These are phyloP conservation scores for Serendipita sp. DNA, from an alignment of 768 basidiomycete genomes.

Conservation along the genomic window DNA sequence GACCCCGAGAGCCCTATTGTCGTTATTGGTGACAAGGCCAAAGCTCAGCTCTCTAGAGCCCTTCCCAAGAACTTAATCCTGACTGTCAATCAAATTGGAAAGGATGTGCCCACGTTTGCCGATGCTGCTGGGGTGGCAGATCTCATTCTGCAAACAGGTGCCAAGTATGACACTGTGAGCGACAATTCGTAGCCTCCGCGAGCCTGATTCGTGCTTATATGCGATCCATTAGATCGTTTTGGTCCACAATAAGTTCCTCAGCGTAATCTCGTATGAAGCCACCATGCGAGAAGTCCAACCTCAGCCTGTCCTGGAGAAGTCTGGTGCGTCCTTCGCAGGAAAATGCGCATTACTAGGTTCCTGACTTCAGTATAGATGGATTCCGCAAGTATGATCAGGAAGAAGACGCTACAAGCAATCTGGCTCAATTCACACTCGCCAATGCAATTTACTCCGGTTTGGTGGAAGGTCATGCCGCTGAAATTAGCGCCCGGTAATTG, in stretches of 20 bases:
- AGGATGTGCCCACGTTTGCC: slow-evolving; percentile 92
- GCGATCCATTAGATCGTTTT: slow-evolving; percentile 29
- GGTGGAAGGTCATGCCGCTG: slow-evolving; percentile 89
- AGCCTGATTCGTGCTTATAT: background rate
- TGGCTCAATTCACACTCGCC: slow-evolving; percentile 89
- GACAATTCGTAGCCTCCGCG: background rate
- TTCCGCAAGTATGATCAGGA: slow-evolving; percentile 97
- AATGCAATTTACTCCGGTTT: slow-evolving; percentile 93
- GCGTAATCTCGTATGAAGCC: slow-evolving; percentile 83
- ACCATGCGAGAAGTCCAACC: slow-evolving; percentile 61
- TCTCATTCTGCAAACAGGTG: slow-evolving; percentile 69
- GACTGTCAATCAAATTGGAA: slow-evolving; percentile 95
- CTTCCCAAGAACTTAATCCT: slow-evolving; percentile 51
- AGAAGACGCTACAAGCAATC: slow-evolving; percentile 84
- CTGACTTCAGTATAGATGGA: slow-evolving; percentile 33
- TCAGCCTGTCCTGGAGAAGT: slow-evolving; percentile 63
- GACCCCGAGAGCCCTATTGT: slow-evolving; percentile 54
- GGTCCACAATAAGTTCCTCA: slow-evolving; percentile 74
- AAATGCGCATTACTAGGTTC: background rate
- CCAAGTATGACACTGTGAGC: slow-evolving; percentile 64
- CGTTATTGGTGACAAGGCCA: slow-evolving; percentile 94
- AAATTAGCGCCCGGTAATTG: slow-evolving; percentile 73
- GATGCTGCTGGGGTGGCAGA: slow-evolving; percentile 92
- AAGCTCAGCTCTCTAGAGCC: slow-evolving; percentile 68
- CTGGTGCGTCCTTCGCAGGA: slow-evolving; percentile 35